Evolutionary conservation across 352 stramenopile genomes (phyloP), one percentile per base, ranked within the genome.

Genomic region (Globisporangium spiculum): DNA sequence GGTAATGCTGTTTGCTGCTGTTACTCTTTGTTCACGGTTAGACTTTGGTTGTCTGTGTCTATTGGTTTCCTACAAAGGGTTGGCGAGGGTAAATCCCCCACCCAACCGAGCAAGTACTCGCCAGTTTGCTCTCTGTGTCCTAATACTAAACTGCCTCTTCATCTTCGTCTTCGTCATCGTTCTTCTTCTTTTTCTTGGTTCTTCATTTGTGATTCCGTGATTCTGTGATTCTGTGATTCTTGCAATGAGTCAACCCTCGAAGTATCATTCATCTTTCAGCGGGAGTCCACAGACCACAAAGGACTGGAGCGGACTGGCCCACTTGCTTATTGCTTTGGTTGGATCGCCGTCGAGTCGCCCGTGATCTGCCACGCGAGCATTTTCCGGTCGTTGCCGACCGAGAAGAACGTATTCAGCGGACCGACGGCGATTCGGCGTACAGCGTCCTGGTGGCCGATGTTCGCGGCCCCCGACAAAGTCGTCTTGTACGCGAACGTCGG

Each of bases 281-380:
- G 14, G 12, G 12, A 46, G 44, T 52, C 44, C 44, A 52, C 18
- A 52, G 44, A 5, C 44, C 44, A 20, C 9, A 52, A 52, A 12
- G 16, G 8, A 24, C 27, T 24, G 16, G 26, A 18, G 18, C 3
- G 12, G 7, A 7, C 32, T 38, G 32, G 32, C 32, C 7, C 16
- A 26, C 26, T 74, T 76, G 86, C 71, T 84, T 91, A 72, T 73
- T 77, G 88, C 74, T 84, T 91, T 71, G 79, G 65, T 74, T 89
- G 81, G 62, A 95, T 84, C 50, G 83, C 78, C 32, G 72, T 78
- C 4, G 76, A 81, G 55, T 95, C 86, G 61, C 87, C 87, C 48
- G 81, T 93, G 76, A 95, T 86, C 72, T 95, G 87, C 87, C 87
- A 95, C 46, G 87, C 87, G 73, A 95, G 80, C 84, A 93, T 93